Conservation (phyloP, 306 rosid genomes). For the Notholithocarpus densiflorus region DNA sequence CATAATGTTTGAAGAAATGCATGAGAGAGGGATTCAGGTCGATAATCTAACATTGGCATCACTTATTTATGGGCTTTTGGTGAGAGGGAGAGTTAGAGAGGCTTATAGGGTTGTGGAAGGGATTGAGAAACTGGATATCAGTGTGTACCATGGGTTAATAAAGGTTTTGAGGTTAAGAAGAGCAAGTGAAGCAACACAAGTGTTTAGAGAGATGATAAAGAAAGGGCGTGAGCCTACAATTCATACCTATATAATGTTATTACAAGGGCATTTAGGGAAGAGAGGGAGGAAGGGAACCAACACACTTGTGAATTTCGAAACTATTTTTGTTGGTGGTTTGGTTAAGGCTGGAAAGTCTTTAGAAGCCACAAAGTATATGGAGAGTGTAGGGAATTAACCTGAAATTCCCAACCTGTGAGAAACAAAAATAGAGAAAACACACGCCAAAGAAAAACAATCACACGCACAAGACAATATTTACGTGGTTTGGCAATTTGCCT, state of each 20-base stretch:
- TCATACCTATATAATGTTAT: constrained; percentile 44
- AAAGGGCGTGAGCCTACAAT: constrained; percentile 43
- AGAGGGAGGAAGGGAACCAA: constrained; percentile 62
- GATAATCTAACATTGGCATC: constrained; percentile 46
- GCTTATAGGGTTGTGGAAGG: constrained; percentile 37
- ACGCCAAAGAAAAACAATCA: no score
- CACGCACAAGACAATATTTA: no score
- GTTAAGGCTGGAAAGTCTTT: constrained; percentile 43
- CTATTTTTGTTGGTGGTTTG: constrained; percentile 77
- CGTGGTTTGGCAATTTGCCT: no score
- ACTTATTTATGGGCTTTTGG: constrained; percentile 50
- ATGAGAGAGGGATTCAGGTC: constrained; percentile 41
- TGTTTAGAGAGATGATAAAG: constrained; percentile 61
- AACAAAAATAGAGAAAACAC: no score
- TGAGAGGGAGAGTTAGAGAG: constrained; percentile 47
- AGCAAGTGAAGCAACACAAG: constrained; percentile 69
- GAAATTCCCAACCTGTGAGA: no score
- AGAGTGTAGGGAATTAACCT: no score
- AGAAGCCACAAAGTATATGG: constrained; percentile 79
- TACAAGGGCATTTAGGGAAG: constrained; percentile 74
- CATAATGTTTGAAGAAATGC: constrained; percentile 70
- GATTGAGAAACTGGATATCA: constrained; percentile 34
- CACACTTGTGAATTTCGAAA: constrained; percentile 69
- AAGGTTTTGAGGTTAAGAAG: constrained; percentile 69
- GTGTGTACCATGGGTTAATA: constrained; percentile 64